Percentiles rank a stretch among this genome's conserved stretches.
Conservation (phyloP, 1,139 yeast genomes). For the Kurtzmaniella quercitrusa region DNA sequence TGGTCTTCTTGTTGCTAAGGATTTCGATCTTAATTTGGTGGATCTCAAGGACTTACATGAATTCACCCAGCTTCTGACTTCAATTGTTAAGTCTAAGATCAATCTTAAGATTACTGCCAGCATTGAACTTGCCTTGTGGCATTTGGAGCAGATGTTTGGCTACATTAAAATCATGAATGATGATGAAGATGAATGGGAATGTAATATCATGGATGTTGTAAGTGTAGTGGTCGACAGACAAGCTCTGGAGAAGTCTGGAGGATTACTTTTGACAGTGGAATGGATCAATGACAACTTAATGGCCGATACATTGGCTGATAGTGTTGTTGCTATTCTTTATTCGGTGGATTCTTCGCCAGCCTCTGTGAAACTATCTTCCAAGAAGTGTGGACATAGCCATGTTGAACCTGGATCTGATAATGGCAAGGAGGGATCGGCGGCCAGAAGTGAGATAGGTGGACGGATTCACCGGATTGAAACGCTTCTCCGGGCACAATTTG, state of each 20-base stretch:
- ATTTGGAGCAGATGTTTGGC: conserved; percentile 94
- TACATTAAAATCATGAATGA: conserved; percentile 64
- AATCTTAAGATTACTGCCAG: conserved; percentile 76
- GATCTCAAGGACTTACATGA: conserved; percentile 86
- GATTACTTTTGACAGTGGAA: conserved; percentile 57
- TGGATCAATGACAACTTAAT: conserved; percentile 84
- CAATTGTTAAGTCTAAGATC: conserved; percentile 80
- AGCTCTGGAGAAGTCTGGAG: conserved; percentile 35
- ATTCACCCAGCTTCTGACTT: conserved; percentile 81
- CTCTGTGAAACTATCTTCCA: conserved; percentile 79
- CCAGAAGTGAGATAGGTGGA: conserved; percentile 39
- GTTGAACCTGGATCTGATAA: conserved; percentile 10
- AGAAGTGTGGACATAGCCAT: conserved; percentile 47
- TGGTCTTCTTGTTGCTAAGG: conserved; percentile 91
- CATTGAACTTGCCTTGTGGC: conserved; percentile 78
- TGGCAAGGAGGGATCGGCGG: conserved; percentile 22
- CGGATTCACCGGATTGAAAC: conserved; percentile 61
- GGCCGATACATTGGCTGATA: conserved; percentile 93
- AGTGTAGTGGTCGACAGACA: conserved; percentile 43
- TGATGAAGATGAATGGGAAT: conserved; percentile 53
- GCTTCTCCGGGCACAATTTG: conserved; percentile 80
- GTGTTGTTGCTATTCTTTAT: conserved; percentile 82
- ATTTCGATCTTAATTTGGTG: conserved; percentile 79
- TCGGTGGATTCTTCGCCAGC: conserved; percentile 95
- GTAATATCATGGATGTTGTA: conserved; percentile 44